Base-by-base conservation (phyloP, 1,284 basidiomycete genomes). In the Gastroboletus turbinatus region DNA sequence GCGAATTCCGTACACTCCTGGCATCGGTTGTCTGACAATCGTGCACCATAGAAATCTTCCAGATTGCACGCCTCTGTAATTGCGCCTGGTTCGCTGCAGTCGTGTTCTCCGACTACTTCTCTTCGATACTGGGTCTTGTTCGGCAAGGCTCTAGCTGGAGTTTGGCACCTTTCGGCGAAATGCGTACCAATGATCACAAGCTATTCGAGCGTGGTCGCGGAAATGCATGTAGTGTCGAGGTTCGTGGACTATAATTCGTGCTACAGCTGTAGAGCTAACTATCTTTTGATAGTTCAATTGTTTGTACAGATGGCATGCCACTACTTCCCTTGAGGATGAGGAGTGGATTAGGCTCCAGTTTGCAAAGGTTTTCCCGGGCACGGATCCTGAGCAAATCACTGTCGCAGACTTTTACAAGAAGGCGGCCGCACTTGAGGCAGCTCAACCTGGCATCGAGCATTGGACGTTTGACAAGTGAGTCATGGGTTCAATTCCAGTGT, bases 241-340 rank as follows among this genome's bases (percentile, higher is more conserved):
- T 85, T 60, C n/a, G 75, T 64, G 35, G 36, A 50, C 23, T 32
- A 55, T 39, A 35, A 47, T 45, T 14, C 47, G 16, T 43, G 51
- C 33, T 35, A n/a, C 16, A 17, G 21, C 5, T 5, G 57, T 57
- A 45, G 36, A 33, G 27, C 56, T 56, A 16, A 69, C 29, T 3
- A 3, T 6, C 0, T 38, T 38, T 47, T 4, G 6, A 32, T 55
- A 90, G 86, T 92, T 92, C 78, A 92, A 93, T 67, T 86, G 87
- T 60, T 72, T 93, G 52, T 93, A 92, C 72, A 82, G 88, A 19
- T 92, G 89, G 90, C 90, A 93, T 53, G 82, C 88, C 1, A 88
- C 89, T 0, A 86, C 86, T 0, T 89, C 86, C 38, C 65, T 69
- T 21, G 77, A 80, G 54, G 90, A 93, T 56, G 88, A 88, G 63